phyloP scores from a whole-genome alignment of 208 protist species.

The Acanthamoeba healyi region DNA sequence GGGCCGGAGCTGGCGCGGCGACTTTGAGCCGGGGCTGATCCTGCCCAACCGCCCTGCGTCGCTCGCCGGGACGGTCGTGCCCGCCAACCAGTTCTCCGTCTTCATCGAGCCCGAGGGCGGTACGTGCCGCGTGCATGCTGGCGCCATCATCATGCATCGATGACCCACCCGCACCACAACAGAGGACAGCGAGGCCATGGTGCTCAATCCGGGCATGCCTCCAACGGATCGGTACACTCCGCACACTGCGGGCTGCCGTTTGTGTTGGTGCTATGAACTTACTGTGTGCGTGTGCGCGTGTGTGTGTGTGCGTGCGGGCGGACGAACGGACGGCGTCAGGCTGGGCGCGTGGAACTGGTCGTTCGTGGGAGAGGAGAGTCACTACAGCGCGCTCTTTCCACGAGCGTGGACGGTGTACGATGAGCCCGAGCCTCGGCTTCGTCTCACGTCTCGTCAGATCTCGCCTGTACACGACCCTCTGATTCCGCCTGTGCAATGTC shows the following conservation, averaged over 20 bases:
- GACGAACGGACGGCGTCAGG: neutral
- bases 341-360: constrained; percentile 80
- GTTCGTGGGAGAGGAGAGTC: constrained; percentile 75
- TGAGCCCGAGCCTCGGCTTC: constrained; percentile 78
- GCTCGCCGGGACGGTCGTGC: neutral
- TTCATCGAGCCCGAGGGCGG: constrained; percentile 55
- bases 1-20: constrained; percentile 77
- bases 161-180: too few species aligned
- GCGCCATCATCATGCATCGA: too few species aligned
- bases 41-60: neutral
- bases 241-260: neutral
- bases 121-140: neutral
- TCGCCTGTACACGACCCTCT: constrained; percentile 79
- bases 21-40: constrained; percentile 68
- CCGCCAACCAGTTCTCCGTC: constrained; percentile 78
- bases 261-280: neutral
- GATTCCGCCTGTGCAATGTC: neutral
- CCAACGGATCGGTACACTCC: constrained; percentile 9
- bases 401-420: constrained; percentile 85
- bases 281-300: too few species aligned
- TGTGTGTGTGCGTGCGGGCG: neutral
- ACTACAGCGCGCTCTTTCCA: constrained; percentile 81
- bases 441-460: constrained; percentile 84
- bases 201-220: constrained; percentile 62
- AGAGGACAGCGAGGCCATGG: constrained; percentile 31